Evolutionary conservation across 1,139 yeast species (phyloP), one percentile per base, ranked within the genome.

Genomic region (Kurtzmaniella natalensis): DNA sequence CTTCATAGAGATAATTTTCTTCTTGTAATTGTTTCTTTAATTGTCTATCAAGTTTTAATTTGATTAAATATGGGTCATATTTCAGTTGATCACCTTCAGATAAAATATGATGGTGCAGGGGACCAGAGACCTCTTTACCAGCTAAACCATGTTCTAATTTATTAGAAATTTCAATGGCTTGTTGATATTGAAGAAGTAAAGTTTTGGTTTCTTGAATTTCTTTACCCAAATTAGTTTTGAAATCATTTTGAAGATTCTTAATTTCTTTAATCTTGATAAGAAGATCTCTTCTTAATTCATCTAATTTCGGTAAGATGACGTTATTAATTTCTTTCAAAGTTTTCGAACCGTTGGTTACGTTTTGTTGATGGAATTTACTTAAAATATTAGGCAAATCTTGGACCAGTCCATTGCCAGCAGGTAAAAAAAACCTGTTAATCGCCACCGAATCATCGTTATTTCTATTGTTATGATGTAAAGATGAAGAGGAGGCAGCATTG

Each of bases 241-340:
- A 89, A 57, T 89, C 96, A 30, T 85, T 78, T 45, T 82, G 81
- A 40, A 88, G 63, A 36, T 83, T 75, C 53, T 80, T 83, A 47
- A 89, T 88, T 57, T 89, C 96, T 57, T 83, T 87, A 42, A 88
- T 86, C 53, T 89, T 88, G 33, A 86, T 79, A 40, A 83, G 59
- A 40, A 89, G 65, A 55, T 88, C 96, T 41, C 86, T 74, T 47
- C 94, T 74, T 47, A 89, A 69, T 48, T 85, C 95, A 52, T 87
- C 96, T 29, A 89, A 66, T 43, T 94, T 75, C 28, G 96, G 96
- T 31, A 89, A 76, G 13, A 87, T 76, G 24, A 77, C 72, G 31
- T 68, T 64, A 37, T 71, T 75, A 40, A 88, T 66, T 47, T 87
- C 96, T 53, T 81, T 82, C 18, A 86, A 73, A 0, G 88, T 74